A percentile compares a stretch with the other conserved stretches of the same genome.
Evolutionary conservation across 1,284 basidiomycete genomes (phyloP).

Genomic region (Coriolopsis trogii): DNA sequence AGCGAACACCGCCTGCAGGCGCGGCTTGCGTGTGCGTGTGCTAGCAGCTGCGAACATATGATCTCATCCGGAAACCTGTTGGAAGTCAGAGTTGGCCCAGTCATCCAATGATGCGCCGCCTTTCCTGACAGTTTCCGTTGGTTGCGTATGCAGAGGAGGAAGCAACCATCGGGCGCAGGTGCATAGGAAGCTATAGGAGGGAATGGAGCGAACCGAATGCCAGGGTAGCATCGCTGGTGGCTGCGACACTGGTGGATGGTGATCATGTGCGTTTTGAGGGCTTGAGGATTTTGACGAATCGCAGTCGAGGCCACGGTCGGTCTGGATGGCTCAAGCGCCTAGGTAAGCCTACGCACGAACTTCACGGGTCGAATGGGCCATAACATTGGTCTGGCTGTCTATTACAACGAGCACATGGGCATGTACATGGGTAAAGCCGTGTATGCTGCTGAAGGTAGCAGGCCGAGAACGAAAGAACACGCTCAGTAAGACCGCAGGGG

Average conservation of each 20-base stretch:
- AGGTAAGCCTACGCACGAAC: neutral
- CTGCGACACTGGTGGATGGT: neutral
- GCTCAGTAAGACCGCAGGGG: neutral
- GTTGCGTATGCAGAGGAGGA: neutral
- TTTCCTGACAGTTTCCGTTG: neutral
- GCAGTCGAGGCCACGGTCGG: slow-evolving; percentile 14
- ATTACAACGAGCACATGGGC: neutral
- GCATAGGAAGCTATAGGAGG: neutral
- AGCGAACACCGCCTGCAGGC: too few relatives aligned
- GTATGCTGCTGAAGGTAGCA: neutral
- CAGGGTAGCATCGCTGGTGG: neutral
- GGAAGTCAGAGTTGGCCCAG: neutral
- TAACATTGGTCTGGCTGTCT: neutral
- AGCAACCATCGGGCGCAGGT: neutral
- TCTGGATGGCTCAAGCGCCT: slow-evolving; percentile 7
- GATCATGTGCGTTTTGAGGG: neutral
- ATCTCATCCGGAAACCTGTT: neutral
- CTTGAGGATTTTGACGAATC: slow-evolving; percentile 6
- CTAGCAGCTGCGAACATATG: too few relatives aligned
- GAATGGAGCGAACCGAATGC: neutral
- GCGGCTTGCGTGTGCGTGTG: neutral
- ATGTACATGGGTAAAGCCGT: neutral
- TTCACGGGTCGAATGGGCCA: neutral
- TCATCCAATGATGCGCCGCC: slow-evolving; percentile 1
- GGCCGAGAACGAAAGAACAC: neutral